Evolutionary conservation across 176 grass and related monocot genomes (phyloP).

Genomic region (Stipa capillata): DNA sequence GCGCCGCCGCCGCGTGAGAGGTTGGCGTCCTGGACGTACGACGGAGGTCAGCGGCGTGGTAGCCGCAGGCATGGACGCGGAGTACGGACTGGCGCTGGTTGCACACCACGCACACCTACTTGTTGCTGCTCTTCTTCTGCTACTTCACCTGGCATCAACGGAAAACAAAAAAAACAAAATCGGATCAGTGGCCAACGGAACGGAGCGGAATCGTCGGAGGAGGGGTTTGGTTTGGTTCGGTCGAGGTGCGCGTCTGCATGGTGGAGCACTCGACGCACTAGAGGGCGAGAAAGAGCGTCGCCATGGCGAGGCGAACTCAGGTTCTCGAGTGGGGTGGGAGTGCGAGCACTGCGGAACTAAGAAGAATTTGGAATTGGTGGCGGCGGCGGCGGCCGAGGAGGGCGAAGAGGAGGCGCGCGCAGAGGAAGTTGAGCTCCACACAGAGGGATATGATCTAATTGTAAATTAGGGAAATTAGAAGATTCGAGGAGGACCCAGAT

Average conservation of each 20-base stretch:
- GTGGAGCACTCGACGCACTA: conserved; percentile 75
- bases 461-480: too few relatives aligned
- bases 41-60: conserved; percentile 58
- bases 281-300: conserved; percentile 63
- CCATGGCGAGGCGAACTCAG: conserved; percentile 31
- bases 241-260: conserved; percentile 48
- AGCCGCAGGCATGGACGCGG: conserved; percentile 48
- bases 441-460: too few relatives aligned
- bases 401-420: too few relatives aligned
- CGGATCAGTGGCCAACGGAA: background rate
- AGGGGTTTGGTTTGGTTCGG: background rate
- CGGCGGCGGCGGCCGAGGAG: too few relatives aligned
- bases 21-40: conserved; percentile 81
- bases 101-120: conserved; percentile 83
- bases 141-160: conserved; percentile 62
- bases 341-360: background rate
- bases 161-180: background rate
- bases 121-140: conserved; percentile 75
- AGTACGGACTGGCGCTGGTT: conserved; percentile 76
- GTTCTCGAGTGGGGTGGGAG: background rate
- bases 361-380: conserved; percentile 12
- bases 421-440: too few relatives aligned
- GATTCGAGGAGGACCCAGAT: too few relatives aligned
- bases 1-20: conserved; percentile 36
- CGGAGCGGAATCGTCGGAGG: background rate